Conservation (phyloP, 1,284 basidiomycete species). For the Leccinum pachyderme region DNA sequence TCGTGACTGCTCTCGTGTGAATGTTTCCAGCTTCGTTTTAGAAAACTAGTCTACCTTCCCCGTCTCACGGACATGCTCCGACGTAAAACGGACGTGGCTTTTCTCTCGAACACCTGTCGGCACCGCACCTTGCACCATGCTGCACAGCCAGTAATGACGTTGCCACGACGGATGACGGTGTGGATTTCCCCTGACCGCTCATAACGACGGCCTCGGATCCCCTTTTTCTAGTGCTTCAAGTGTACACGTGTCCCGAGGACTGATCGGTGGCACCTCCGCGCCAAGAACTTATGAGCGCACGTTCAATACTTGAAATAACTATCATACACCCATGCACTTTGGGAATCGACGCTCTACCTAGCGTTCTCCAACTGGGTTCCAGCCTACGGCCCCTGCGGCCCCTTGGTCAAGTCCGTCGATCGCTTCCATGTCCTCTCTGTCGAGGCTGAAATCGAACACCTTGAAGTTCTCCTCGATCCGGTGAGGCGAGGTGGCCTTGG, state of each 20-base stretch:
- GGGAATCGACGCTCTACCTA: background rate
- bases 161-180: background rate
- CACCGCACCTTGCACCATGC: background rate
- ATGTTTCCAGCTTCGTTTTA: background rate
- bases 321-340: background rate
- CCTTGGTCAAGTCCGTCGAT: slow-evolving; percentile 40
- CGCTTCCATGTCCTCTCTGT: slow-evolving; percentile 35
- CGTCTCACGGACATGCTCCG: background rate
- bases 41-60: background rate
- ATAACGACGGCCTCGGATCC: background rate
- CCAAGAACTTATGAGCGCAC: too few species aligned
- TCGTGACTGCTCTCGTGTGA: background rate
- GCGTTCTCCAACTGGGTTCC: slow-evolving; percentile 37
- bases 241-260: background rate
- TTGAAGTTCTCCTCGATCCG: slow-evolving; percentile 42
- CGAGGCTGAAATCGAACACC: slow-evolving; percentile 41
- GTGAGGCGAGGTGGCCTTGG: slow-evolving; percentile 39
- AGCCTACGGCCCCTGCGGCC: slow-evolving; percentile 35
- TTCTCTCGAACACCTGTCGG: background rate
- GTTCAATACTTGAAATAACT: background rate
- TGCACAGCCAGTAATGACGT: background rate
- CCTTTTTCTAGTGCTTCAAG: background rate
- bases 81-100: background rate
- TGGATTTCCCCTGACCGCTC: background rate
- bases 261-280: background rate